A percentile compares a stretch with the other conserved stretches of the same genome.
These are phyloP conservation scores for Graphilbum fragrans DNA, from an alignment of 2,329 filamentous ascomycete genomes.

Conservation along the genomic window DNA sequence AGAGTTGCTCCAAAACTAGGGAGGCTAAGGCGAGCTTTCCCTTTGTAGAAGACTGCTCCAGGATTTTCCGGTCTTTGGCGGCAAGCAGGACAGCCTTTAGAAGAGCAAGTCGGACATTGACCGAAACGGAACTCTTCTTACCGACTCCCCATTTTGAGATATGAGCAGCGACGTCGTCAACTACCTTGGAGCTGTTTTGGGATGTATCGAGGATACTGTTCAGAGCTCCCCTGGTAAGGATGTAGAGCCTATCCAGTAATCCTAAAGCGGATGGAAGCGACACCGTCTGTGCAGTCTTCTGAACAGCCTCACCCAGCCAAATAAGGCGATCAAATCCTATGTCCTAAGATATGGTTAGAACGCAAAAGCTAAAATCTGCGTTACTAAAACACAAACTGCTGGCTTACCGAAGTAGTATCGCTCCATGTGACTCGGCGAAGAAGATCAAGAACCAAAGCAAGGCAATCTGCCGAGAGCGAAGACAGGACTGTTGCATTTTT, in stretches of 20 bases:
- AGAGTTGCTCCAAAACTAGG: conserved; percentile 3
- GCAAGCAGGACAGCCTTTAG: neutral
- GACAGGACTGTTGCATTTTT: neutral
- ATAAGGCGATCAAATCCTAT: conserved; percentile 28
- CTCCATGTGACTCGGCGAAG: conserved; percentile 35
- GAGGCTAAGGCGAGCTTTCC: neutral
- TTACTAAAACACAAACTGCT: too few species aligned
- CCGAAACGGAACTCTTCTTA: neutral
- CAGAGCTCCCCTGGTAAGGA: conserved; percentile 1
- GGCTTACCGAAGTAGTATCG: conserved; percentile 27
- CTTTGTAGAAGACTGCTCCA: neutral
- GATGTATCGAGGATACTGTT: neutral
- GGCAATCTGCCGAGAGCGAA: conserved; percentile 8
- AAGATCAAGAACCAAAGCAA: conserved; percentile 29
- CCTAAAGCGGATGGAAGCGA: neutral
- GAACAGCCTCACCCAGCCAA: conserved; percentile 14
- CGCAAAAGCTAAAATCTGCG: too few species aligned
- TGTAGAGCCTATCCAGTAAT: conserved; percentile 3
- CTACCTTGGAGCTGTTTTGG: neutral
- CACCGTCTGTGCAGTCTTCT: neutral
- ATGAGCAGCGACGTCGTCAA: neutral
- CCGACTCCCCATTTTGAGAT: neutral
- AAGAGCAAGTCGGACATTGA: conserved; percentile 1
- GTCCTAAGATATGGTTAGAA: conserved; percentile 9
- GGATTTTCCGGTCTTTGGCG: neutral